phyloP scores from a whole-genome alignment of 805 yeast species.

The Wickerhamiella nectarea region DNA sequence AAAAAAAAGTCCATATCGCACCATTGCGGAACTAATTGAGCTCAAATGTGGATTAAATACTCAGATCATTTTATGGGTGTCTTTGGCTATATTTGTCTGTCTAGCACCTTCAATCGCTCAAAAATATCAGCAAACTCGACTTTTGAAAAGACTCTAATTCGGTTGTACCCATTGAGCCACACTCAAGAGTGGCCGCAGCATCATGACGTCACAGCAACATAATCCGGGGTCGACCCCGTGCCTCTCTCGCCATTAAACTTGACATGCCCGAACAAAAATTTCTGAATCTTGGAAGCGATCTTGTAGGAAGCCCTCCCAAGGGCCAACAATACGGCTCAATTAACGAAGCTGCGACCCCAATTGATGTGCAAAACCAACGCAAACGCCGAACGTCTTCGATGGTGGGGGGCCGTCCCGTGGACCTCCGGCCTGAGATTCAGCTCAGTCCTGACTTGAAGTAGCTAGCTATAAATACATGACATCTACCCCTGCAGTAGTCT shows the following conservation, averaged over 20 bases:
- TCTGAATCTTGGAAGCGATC: slow-evolving; percentile 10
- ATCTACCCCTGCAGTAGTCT: slow-evolving; percentile 17
- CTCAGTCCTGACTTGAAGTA: slow-evolving; percentile 6
- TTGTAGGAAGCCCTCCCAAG: slow-evolving; percentile 5
- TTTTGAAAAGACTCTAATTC: too few relatives aligned
- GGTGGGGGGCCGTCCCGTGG: slow-evolving; percentile 9
- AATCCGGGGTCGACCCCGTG: background rate
- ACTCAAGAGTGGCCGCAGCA: too few relatives aligned
- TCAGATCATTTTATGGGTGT: too few relatives aligned
- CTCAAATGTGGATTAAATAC: too few relatives aligned
- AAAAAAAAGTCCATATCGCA: too few relatives aligned
- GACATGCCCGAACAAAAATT: slow-evolving; percentile 7
- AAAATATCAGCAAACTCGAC: too few relatives aligned
- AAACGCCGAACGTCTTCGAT: slow-evolving; percentile 4
- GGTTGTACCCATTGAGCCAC: too few relatives aligned
- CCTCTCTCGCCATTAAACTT: background rate
- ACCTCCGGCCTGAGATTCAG: slow-evolving; percentile 8
- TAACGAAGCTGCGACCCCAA: background rate
- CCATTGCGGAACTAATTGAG: too few relatives aligned
- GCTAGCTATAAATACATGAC: background rate
- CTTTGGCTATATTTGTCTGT: too few relatives aligned
- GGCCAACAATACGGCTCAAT: background rate
- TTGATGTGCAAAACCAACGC: background rate
- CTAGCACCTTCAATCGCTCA: too few relatives aligned
- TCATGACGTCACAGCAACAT: background rate